Conservation (phyloP, 208 protist species). For the Tritrichomonas musculus region DNA sequence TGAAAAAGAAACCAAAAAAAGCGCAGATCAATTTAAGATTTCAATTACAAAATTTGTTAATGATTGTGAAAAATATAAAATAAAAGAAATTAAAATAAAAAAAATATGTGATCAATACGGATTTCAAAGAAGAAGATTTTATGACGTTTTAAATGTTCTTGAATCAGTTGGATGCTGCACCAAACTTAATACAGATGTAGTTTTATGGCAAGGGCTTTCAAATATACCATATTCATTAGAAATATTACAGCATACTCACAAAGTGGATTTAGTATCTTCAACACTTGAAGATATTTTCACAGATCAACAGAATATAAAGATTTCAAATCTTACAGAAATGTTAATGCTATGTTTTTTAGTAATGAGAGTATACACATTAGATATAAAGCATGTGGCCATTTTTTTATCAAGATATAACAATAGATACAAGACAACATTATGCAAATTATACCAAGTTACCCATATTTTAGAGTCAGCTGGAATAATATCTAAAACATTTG, state of each 20-base stretch:
- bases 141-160: conserved; percentile 26
- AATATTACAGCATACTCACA: neutral
- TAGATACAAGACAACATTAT: conserved; percentile 8
- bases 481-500: neutral
- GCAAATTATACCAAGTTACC: too few relatives aligned
- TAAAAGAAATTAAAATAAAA: neutral
- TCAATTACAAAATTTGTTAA: too few relatives aligned
- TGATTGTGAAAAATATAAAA: too few relatives aligned
- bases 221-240: neutral
- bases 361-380: neutral
- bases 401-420: neutral
- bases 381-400: neutral
- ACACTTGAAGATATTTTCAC: neutral
- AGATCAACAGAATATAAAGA: neutral
- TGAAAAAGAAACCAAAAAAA: too few relatives aligned
- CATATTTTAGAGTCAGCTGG: neutral
- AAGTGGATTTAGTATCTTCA: neutral
- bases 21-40: too few relatives aligned
- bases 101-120: neutral
- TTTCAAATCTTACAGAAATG: neutral
- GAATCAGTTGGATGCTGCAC: neutral
- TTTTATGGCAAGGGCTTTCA: neutral
- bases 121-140: conserved; percentile 28
- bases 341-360: neutral
- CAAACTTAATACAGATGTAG: neutral